These are phyloP conservation scores for Berkeleyomyces basicola DNA, from an alignment of 2,329 filamentous ascomycete species.

Conservation along the genomic window DNA sequence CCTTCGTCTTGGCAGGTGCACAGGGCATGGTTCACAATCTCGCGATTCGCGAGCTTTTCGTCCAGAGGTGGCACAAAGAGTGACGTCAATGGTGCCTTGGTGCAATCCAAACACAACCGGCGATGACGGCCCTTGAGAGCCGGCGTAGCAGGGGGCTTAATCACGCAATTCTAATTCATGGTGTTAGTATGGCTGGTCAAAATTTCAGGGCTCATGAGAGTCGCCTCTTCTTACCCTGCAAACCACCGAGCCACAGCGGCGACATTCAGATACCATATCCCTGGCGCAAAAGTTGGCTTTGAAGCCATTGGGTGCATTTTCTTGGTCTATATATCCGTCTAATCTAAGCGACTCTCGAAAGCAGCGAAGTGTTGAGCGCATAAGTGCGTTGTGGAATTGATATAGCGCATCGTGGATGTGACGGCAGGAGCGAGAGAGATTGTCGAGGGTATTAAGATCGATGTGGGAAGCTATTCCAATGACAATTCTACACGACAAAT, in stretches of 20 bases:
- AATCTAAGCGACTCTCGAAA: conserved; percentile 46
- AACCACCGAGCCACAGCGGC: conserved; percentile 57
- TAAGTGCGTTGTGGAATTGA: conserved; percentile 58
- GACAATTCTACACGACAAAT: conserved; percentile 44
- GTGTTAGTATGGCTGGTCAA: background rate
- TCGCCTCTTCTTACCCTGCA: conserved; percentile 49
- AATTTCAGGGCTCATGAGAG: background rate
- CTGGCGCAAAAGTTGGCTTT: conserved; percentile 68
- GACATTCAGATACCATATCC: conserved; percentile 73
- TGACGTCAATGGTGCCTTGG: conserved; percentile 48
- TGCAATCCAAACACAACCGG: conserved; percentile 61
- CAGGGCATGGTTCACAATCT: conserved; percentile 38
- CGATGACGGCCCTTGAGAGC: conserved; percentile 61
- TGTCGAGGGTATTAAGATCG: conserved; percentile 76
- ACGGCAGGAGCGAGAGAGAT: conserved; percentile 66
- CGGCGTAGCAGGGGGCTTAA: conserved; percentile 57
- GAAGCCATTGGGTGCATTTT: conserved; percentile 38
- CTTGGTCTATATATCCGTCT: conserved; percentile 31
- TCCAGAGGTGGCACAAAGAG: conserved; percentile 31
- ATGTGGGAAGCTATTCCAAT: conserved; percentile 58
- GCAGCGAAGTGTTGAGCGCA: conserved; percentile 64
- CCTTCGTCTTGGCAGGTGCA: conserved; percentile 37
- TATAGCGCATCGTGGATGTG: conserved; percentile 62
- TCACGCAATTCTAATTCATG: conserved; percentile 59
- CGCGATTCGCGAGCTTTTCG: conserved; percentile 30